These are phyloP conservation scores for Ophiostoma sp. DNA, from an alignment of 2,329 filamentous ascomycete species.

Conservation along the genomic window DNA sequence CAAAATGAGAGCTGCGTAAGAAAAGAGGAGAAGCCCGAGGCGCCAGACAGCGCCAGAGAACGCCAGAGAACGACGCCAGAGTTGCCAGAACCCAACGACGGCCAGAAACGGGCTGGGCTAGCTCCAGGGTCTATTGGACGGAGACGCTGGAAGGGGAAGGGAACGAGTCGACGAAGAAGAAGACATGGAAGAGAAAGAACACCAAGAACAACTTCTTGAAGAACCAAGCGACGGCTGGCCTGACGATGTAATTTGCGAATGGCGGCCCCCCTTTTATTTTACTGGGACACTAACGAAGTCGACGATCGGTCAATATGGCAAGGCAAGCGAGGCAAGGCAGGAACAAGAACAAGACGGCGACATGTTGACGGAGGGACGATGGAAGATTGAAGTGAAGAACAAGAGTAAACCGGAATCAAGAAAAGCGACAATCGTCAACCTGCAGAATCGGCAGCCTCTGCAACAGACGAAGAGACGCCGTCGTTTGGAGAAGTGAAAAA, in stretches of 20 bases:
- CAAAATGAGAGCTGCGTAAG: slow-evolving; percentile 9
- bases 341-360: neutral
- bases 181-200: neutral
- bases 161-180: neutral
- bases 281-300: neutral
- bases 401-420: neutral
- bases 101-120: neutral
- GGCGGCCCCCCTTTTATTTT: neutral
- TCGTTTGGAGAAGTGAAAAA: neutral
- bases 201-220: neutral
- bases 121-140: slow-evolving; percentile 1
- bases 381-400: neutral
- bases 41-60: neutral
- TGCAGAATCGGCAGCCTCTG: neutral
- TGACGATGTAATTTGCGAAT: neutral
- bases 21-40: slow-evolving; percentile 1
- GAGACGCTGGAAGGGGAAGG: neutral
- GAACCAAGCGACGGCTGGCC: neutral
- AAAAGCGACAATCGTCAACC: neutral
- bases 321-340: too few species aligned
- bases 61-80: neutral
- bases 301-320: neutral
- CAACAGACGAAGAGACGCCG: neutral
- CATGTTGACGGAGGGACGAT: neutral
- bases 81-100: neutral